phyloP scores from a whole-genome alignment of 73 alveolate species.

The Symbiodinium pilosum region DNA sequence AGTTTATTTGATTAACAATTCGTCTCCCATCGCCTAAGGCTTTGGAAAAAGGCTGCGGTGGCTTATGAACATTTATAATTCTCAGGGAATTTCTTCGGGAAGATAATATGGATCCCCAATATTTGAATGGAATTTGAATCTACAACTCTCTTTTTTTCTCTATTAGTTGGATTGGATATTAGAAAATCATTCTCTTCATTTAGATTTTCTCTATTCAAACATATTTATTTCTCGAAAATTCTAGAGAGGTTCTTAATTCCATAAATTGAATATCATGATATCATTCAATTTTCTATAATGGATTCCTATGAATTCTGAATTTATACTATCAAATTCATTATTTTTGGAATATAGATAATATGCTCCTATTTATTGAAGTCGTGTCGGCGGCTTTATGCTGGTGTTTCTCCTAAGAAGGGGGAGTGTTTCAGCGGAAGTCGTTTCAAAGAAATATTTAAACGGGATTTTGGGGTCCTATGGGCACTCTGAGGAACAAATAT shows the following conservation, averaged over 20 bases:
- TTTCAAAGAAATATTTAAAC: too few relatives aligned
- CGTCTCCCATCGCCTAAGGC: background rate
- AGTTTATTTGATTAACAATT: background rate
- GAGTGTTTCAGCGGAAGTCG: too few relatives aligned
- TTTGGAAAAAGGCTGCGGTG: background rate
- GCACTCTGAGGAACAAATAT: too few relatives aligned
- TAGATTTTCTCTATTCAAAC: background rate
- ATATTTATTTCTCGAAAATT: too few relatives aligned
- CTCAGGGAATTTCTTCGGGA: background rate
- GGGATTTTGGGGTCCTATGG: too few relatives aligned
- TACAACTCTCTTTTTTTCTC: background rate
- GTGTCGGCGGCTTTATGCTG: too few relatives aligned
- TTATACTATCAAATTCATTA: too few relatives aligned
- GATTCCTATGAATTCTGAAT: too few relatives aligned
- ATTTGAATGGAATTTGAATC: background rate
- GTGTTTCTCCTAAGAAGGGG: too few relatives aligned
- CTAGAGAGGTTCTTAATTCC: background rate
- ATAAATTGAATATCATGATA: background rate
- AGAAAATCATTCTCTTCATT: background rate
- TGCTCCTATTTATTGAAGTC: too few relatives aligned
- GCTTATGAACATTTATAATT: background rate
- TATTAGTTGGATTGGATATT: background rate
- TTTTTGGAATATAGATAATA: too few relatives aligned
- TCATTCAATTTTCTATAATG: too few relatives aligned
- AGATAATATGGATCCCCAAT: background rate